phyloP scores from a whole-genome alignment of 2,329 filamentous ascomycete species.

The Aspergillus fructus region DNA sequence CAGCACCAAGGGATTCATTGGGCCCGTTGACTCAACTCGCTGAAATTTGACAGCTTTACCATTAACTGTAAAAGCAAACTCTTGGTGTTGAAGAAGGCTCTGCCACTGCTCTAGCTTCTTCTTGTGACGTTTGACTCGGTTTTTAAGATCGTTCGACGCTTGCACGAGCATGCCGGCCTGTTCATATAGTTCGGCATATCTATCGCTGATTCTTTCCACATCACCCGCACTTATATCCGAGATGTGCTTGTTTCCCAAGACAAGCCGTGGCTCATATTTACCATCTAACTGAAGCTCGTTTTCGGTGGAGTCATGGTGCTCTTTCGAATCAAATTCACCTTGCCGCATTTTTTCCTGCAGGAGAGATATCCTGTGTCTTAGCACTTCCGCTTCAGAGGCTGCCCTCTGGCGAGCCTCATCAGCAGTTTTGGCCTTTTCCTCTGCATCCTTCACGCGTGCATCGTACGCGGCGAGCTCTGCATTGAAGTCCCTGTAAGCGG shows the following conservation, averaged over 20 bases:
- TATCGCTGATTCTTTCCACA: slow-evolving; percentile 22
- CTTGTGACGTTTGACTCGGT: slow-evolving; percentile 34
- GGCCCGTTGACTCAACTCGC: slow-evolving; percentile 13
- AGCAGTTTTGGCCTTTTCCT: slow-evolving; percentile 21
- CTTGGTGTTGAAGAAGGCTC: slow-evolving; percentile 26
- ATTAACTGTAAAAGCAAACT: slow-evolving; percentile 31
- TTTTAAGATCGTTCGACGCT: slow-evolving; percentile 29
- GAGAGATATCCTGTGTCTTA: slow-evolving; percentile 23
- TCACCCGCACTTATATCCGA: slow-evolving; percentile 14
- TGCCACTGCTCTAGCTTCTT: slow-evolving; percentile 32
- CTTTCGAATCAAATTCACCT: slow-evolving; percentile 15
- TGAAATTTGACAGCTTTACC: slow-evolving; percentile 29
- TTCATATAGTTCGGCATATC: slow-evolving; percentile 35
- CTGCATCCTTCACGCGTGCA: slow-evolving; percentile 21
- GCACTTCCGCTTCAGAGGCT: slow-evolving; percentile 16
- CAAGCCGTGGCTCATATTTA: slow-evolving; percentile 28
- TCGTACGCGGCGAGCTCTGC: slow-evolving; percentile 24
- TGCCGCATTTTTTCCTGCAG: slow-evolving; percentile 23
- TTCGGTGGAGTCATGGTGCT: slow-evolving; percentile 15
- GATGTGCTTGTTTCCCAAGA: slow-evolving; percentile 12
- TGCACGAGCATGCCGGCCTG: slow-evolving; percentile 28
- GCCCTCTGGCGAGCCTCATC: slow-evolving; percentile 20
- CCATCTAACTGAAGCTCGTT: slow-evolving; percentile 22
- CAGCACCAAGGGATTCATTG: neutral
- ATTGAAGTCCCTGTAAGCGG: slow-evolving; percentile 27